Evolutionary conservation across 1,139 yeast genomes (phyloP).

Genomic region (Spathaspora sp.): DNA sequence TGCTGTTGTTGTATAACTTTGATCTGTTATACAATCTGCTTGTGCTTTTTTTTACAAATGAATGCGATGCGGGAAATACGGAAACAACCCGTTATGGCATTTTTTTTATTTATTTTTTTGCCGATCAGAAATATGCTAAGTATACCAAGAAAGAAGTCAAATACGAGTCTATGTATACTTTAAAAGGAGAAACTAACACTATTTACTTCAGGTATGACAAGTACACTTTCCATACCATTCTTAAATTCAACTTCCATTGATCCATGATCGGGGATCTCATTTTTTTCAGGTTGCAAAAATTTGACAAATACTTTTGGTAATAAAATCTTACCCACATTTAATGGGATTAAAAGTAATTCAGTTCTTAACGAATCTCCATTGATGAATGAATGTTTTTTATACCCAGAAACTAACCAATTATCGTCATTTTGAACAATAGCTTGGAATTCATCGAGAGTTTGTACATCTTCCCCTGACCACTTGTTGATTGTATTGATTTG

Average conservation of each 20-base stretch:
- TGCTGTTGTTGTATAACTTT: background rate
- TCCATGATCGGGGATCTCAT: conserved; percentile 24
- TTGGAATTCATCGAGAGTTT: conserved; percentile 23
- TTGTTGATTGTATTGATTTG: conserved; percentile 42
- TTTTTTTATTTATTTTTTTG: too few species aligned
- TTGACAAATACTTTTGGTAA: conserved; percentile 65
- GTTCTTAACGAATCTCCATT: conserved; percentile 24
- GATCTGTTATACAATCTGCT: too few species aligned
- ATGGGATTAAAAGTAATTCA: conserved; percentile 61
- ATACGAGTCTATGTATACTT: conserved; percentile 2
- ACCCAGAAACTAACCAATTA: conserved; percentile 73
- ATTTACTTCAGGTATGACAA: conserved; percentile 73
- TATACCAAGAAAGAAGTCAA: background rate
- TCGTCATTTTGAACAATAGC: conserved; percentile 36
- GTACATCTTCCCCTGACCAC: conserved; percentile 31
- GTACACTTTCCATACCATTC: conserved; percentile 66
- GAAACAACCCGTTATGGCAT: too few species aligned
- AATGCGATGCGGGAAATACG: too few species aligned
- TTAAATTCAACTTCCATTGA: conserved; percentile 62
- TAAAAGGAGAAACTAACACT: conserved; percentile 60
- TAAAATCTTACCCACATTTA: conserved; percentile 69
- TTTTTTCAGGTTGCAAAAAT: conserved; percentile 15
- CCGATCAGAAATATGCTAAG: background rate
- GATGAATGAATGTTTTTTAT: conserved; percentile 48
- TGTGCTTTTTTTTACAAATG: too few species aligned